A percentile compares a stretch with the other conserved stretches of the same genome.
Conservation (phyloP, 305 asterid genomes). For the Solanum hybrid region DNA sequence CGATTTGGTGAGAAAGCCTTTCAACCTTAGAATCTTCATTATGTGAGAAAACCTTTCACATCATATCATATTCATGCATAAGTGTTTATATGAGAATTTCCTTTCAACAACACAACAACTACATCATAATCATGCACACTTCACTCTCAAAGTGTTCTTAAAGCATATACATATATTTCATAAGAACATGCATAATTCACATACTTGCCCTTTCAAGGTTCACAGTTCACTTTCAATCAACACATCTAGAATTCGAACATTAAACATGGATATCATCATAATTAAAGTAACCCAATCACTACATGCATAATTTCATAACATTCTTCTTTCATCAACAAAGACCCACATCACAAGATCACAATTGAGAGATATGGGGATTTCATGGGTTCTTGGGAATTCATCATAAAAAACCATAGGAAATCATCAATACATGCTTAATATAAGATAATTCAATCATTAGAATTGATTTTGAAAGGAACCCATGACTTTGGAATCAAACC, state of each 20-base stretch:
- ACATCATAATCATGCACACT: background rate
- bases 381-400: background rate
- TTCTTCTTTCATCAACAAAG: background rate
- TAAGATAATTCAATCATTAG: background rate
- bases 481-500: background rate
- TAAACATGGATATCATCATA: background rate
- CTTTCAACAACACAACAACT: background rate
- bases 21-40: background rate
- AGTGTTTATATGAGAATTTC: background rate
- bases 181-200: background rate
- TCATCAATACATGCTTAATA: background rate
- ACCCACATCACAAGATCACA: background rate
- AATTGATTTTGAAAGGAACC: background rate
- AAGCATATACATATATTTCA: background rate
- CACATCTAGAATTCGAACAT: background rate
- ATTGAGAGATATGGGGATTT: background rate
- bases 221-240: background rate
- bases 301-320: background rate
- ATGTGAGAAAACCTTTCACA: background rate
- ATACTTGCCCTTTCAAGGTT: background rate
- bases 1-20: background rate
- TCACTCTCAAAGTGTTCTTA: background rate
- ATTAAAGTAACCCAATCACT: background rate
- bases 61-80: background rate
- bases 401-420: background rate